These are phyloP conservation scores for Sphaerobolus stellatus DNA, from an alignment of 1,284 basidiomycete genomes.

Conservation along the genomic window DNA sequence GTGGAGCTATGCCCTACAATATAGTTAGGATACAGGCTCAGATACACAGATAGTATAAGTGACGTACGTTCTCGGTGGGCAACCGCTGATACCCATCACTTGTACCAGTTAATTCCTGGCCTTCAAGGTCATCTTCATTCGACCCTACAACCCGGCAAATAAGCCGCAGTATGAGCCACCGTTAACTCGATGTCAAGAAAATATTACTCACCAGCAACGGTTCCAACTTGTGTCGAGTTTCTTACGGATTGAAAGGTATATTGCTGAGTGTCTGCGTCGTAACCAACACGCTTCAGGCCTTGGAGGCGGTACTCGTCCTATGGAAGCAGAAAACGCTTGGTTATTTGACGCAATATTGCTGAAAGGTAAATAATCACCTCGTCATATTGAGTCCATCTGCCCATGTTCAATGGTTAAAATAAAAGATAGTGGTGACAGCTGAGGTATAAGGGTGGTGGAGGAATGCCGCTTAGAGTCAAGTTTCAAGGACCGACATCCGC, in stretches of 20 bases:
- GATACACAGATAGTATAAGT: constrained; percentile 2
- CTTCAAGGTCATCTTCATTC: constrained; percentile 54
- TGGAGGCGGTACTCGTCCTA: constrained; percentile 51
- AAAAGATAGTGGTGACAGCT: too few relatives aligned
- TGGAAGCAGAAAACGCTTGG: not conserved
- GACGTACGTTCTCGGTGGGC: constrained; percentile 51
- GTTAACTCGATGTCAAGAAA: not conserved
- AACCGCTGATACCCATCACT: constrained; percentile 57
- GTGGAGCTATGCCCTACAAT: constrained; percentile 22
- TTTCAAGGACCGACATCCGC: too few relatives aligned
- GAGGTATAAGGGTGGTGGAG: too few relatives aligned
- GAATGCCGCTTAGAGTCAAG: too few relatives aligned
- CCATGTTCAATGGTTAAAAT: too few relatives aligned
- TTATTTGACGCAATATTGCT: not conserved
- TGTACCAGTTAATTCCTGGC: constrained; percentile 16
- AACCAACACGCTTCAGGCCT: constrained; percentile 50
- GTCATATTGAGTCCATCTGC: constrained; percentile 43
- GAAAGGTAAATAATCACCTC: constrained; percentile 27
- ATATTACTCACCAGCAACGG: not conserved
- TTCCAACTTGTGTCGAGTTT: constrained; percentile 4
- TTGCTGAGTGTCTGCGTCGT: constrained; percentile 50
- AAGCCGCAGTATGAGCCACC: not conserved
- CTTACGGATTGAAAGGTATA: constrained; percentile 42
- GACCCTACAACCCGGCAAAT: constrained; percentile 12
- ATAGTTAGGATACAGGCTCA: constrained; percentile 5